Evolutionary conservation across 331 rosid genomes (phyloP), one percentile per base, ranked within the genome.

Genomic region (Malus hybrid): DNA sequence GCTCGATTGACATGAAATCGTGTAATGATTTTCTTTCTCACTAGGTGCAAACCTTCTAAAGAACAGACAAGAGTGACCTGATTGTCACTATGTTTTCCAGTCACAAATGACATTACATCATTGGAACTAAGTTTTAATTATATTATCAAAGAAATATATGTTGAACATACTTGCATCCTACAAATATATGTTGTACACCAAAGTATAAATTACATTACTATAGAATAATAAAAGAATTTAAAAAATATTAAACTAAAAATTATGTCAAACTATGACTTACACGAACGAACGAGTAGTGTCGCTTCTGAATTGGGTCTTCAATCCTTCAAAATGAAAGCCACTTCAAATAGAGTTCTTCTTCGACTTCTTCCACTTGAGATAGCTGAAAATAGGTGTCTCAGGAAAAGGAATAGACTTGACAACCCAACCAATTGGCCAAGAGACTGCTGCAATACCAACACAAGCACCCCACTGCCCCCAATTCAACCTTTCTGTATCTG

Each of bases 371-470:
- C 13, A 6, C 66, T 66, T 81, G 12, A 82, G 46, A 22, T 78
- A 74, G 69, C 73, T 55, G 20, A 82, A 48, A 10, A 75, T 24
- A 10, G 70, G 78, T 7, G 14, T 79, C 34, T 68, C 2, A n/a
- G 80, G 86, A 5, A 82, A 60, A 56, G 78, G 83, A 39, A 75
- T 56, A 16, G 33, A 74, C 72, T 82, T 82, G 33, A 78, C 73
- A 28, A 26, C 29, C 83, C 83, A 79, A 30, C 82, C 77, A 20
- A 82, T 70, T 33, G 80, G 86, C 82, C 77, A 82, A 6, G 80
- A 78, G 0, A 78, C 30, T 5, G 70, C 57, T 18, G 80, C 80
- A 3, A 82, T 57, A 22, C 60, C 44, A 55, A 69, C n/a, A 14
- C 86, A 82, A 3, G 16, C 65, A 32, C 36, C 67, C 78, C 82